Conservation (phyloP, 768 basidiomycete species). For the Hericium erinaceus region DNA sequence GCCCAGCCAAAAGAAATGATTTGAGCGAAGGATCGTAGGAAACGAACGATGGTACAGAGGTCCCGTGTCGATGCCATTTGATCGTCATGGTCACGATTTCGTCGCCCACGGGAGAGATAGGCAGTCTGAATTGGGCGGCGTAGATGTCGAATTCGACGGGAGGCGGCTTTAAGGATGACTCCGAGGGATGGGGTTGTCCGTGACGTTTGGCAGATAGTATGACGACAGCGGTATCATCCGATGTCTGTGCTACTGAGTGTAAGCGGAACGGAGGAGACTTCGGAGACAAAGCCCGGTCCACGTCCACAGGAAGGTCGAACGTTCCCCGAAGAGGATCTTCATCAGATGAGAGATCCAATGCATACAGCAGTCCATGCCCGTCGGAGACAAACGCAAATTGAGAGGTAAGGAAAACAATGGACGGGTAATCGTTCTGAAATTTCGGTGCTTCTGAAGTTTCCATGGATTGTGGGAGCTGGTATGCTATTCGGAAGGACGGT, state of each 20-base stretch:
- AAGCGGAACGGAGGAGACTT: conserved; percentile 32
- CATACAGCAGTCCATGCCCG: conserved; percentile 59
- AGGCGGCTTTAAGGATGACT: conserved; percentile 15
- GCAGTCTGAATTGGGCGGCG: conserved; percentile 45
- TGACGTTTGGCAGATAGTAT: conserved; percentile 53
- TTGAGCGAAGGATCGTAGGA: conserved; percentile 36
- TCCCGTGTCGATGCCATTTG: conserved; percentile 62
- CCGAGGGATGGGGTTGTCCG: background rate
- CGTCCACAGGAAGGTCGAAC: conserved; percentile 32
- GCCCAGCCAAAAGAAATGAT: conserved; percentile 49
- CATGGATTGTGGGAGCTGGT: conserved; percentile 50
- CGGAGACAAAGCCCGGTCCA: conserved; percentile 18
- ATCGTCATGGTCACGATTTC: conserved; percentile 36
- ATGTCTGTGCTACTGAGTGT: conserved; percentile 30
- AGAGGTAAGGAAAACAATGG: conserved; percentile 46
- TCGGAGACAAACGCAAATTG: conserved; percentile 51
- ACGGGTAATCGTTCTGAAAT: conserved; percentile 66
- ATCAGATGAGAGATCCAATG: conserved; percentile 34
- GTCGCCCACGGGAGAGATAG: conserved; percentile 25
- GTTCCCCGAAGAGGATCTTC: conserved; percentile 39
- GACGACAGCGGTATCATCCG: conserved; percentile 32
- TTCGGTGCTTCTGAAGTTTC: conserved; percentile 29
- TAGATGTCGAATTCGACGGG: conserved; percentile 53
- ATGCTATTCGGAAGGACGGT: conserved; percentile 48
- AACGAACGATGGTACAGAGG: conserved; percentile 57